phyloP scores from a whole-genome alignment of 1,284 basidiomycete genomes.

The Amylostereum areolatum region DNA sequence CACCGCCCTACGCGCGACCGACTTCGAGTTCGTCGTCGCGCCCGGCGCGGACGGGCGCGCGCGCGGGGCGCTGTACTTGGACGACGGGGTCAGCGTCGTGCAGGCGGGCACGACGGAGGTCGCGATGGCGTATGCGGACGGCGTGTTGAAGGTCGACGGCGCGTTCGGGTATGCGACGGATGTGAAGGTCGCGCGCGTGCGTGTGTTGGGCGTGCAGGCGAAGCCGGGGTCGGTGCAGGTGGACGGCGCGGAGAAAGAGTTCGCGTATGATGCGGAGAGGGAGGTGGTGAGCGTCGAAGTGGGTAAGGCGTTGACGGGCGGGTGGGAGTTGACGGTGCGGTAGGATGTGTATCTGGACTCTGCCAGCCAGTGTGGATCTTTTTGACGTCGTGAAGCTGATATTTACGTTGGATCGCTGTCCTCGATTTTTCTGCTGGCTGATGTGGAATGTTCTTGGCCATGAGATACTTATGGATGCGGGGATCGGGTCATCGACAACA shows the following conservation, averaged over 20 bases:
- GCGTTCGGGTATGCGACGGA: slow-evolving; percentile 41
- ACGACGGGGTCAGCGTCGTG: slow-evolving; percentile 55
- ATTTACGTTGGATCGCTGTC: too few relatives aligned
- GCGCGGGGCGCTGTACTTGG: slow-evolving; percentile 48
- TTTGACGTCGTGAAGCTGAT: too few relatives aligned
- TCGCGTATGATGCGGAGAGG: slow-evolving; percentile 26
- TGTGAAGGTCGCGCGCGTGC: slow-evolving; percentile 38
- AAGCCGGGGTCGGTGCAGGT: slow-evolving; percentile 30
- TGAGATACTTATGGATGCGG: too few relatives aligned
- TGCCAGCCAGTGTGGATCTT: too few relatives aligned
- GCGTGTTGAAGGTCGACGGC: slow-evolving; percentile 41
- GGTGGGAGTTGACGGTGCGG: too few relatives aligned
- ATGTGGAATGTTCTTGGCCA: too few relatives aligned
- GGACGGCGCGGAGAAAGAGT: slow-evolving; percentile 21
- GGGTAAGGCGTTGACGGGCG: slow-evolving; percentile 23
- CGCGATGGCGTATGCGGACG: slow-evolving; percentile 35
- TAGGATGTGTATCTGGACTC: too few relatives aligned
- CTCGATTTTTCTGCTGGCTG: too few relatives aligned
- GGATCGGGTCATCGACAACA: too few relatives aligned
- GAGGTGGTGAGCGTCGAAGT: slow-evolving; percentile 38
- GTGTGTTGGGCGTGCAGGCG: slow-evolving; percentile 35
- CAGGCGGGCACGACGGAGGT: slow-evolving; percentile 38
- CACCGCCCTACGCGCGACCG: slow-evolving; percentile 41
- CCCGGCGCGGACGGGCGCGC: slow-evolving; percentile 43
- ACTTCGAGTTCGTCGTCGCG: slow-evolving; percentile 60